A percentile compares a stretch with the other conserved stretches of the same genome.
phyloP scores from a whole-genome alignment of 768 basidiomycete genomes.

The Agaricus subrufescens region DNA sequence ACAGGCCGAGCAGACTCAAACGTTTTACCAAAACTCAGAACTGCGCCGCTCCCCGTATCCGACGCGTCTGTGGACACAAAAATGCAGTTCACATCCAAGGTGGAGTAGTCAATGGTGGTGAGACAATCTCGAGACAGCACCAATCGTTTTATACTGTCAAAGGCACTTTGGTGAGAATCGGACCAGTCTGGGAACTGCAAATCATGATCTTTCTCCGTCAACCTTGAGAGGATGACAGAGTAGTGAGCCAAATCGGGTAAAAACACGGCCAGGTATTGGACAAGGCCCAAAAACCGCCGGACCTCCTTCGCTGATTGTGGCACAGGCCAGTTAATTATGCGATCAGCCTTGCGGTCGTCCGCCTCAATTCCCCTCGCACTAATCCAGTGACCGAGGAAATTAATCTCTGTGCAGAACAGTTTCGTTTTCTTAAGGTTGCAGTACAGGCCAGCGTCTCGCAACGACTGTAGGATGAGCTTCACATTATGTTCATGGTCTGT shows the following conservation, averaged over 20 bases:
- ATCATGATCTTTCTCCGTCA: neutral
- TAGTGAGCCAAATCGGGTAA: conserved; percentile 6
- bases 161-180: conserved; percentile 16
- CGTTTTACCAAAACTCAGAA: conserved; percentile 23
- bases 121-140: conserved; percentile 11
- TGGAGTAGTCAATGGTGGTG: conserved; percentile 7
- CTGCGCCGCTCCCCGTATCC: conserved; percentile 20
- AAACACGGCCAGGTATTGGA: conserved; percentile 10
- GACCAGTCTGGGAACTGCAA: conserved; percentile 8
- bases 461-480: conserved; percentile 8
- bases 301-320: conserved; percentile 7
- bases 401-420: conserved; percentile 18
- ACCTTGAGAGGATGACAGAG: neutral
- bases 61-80: conserved; percentile 28
- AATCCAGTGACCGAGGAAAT: conserved; percentile 30
- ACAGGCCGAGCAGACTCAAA: conserved; percentile 28
- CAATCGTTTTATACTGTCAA: conserved; percentile 12
- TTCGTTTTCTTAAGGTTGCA: conserved; percentile 14
- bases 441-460: neutral
- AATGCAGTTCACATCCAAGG: conserved; percentile 20
- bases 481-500: conserved; percentile 13
- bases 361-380: conserved; percentile 24
- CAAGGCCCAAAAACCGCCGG: conserved; percentile 9
- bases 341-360: conserved; percentile 15
- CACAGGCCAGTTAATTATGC: conserved; percentile 23